Base-by-base conservation (phyloP, 257 asterid species). In the Nicotiana obtusifolia region DNA sequence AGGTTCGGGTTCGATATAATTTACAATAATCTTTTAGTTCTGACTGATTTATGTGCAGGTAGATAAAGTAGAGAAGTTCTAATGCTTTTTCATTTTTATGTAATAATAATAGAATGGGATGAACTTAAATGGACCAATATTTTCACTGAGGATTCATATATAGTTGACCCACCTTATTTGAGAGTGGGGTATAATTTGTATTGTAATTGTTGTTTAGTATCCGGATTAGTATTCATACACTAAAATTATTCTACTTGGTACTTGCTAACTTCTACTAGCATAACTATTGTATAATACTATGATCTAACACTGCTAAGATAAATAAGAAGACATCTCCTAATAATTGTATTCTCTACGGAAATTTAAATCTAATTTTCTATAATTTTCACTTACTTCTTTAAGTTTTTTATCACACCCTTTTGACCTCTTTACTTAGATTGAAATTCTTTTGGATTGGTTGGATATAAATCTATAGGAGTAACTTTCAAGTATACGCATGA, bases 391-490 rank as follows among this genome's bases (percentile, higher is more conserved):
- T 11, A 10, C 31, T 37, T 7, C 10, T 0, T 37, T 37, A 37
- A 37, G 2, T 37, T 7, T 37, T 37, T 0, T 1, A 7, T 37
- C 10, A 7, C 10, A 37, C 10, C 47, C 2, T 7, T 41, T 7
- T 37, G n/a, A n/a, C n/a, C 33, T 20, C 44, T 69, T 19, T 67
- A n/a, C 5, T 20, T 2, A 10, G 77, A n/a, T 19, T 5, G 59
- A 15, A 41, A 5, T 10, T 10, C 22, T 41, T 69, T 71, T 20
- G 44, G 7, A 3, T 41, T 44, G 11, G n/a, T 71, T 69, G 52
- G 59, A 31, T 44, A 71, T n/a, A 71, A 71, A 56, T 71, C 13
- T 17, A 71, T 3, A 71, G 59, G 78, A 69, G 78, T 71, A 71
- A 41, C 33, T 71, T 22, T 71, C 35, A 71, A 71, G 78, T 13